Base-by-base conservation (phyloP, 1,284 basidiomycete genomes). In the Pulveroboletus sp. region DNA sequence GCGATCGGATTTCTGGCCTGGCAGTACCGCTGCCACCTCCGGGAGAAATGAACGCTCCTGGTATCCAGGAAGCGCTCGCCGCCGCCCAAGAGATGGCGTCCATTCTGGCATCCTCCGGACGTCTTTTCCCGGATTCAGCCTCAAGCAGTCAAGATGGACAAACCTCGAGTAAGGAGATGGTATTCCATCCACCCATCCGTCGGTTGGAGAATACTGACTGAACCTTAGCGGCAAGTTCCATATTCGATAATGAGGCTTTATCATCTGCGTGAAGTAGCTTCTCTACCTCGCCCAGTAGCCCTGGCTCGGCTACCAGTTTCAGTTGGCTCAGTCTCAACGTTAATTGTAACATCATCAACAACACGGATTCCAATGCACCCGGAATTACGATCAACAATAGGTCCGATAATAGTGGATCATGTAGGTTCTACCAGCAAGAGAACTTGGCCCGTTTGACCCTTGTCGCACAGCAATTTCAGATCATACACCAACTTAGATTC, bases 331-430 rank as follows among this genome's bases (percentile, higher is more conserved):
- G 36, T 24, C 0, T 67, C 11, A 61, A 49, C 11, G 0, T 51
- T 31, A 57, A 44, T 52, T 28, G 8, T 29, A 64, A 43, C 40
- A 12, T 49, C 5, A 10, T 67, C 36, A 44, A 20, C 40, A 56
- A 42, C 5, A 29, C 7, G 4, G 49, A 51, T 10, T 24, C 49
- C 10, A 46, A 4, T 25, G 4, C 38, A 15, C 17, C 11, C 0
- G 54, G 54, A 36, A 0, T 65, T 8, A 65, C 63, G 9, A 50
- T 67, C 8, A 60, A 52, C 18, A 60, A 56, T 7, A 10, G 25
- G 0, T 49, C 54, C 8, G 53, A 12, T 25, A 63, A n/a, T 4
- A 39, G 52, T 26, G 61, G 56, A 3, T 62, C 52, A 7, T 29
- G 59, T 63, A 49, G 14, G 62, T 54, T 43, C 45, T 33, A n/a